Evolutionary conservation across 306 rosid genomes (phyloP), one percentile per base, ranked within the genome.

Genomic region (Cyclanthera cordifolia): DNA sequence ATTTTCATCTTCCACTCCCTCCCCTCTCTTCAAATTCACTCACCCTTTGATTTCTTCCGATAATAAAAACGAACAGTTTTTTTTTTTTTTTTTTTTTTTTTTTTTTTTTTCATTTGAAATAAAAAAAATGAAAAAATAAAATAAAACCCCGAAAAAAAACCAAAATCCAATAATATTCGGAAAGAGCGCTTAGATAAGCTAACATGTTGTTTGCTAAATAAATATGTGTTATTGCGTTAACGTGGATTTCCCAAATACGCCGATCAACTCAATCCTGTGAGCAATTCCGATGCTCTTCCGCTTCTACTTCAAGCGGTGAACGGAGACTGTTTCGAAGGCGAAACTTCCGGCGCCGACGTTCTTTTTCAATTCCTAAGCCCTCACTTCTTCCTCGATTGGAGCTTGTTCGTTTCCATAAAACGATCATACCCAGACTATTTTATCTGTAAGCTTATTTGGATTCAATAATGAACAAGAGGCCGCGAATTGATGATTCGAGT

Each of bases 381-480:
- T 10, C 25, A 11, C 49, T 10, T 28, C 60, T 13, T 59, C 48
- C 67, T 17, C 25, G 67, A 60, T 39, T 6, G 8, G 0, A 0
- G 0, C 8, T 34, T 34, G 8, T 0, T 34, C 41, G 41, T 34
- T 34, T 34, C 41, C 8, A 9, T 37, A 37, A 37, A 6, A 10
- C 43, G 43, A 37, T 37, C 43, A 37, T 8, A 3, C 49, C 19
- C 2, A 43, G 15, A 11, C 2, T 43, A 3, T 15, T 48, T 24
- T 1, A n/a, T 11, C 39, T n/a, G n/a, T 1, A 28, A 28, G 21
- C 11, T 57, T 30, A 1, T 23, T 50, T 24, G 17, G 61, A 66
- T 47, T 59, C 56, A 65, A 79, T 46, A 76, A 88, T 85, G 95
- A 87, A 72, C 48, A 89, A 81, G 86, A 74, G 87, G 59, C 71